Base-by-base conservation (phyloP, 1,139 yeast genomes). In the Suhomyces coccinellae region DNA sequence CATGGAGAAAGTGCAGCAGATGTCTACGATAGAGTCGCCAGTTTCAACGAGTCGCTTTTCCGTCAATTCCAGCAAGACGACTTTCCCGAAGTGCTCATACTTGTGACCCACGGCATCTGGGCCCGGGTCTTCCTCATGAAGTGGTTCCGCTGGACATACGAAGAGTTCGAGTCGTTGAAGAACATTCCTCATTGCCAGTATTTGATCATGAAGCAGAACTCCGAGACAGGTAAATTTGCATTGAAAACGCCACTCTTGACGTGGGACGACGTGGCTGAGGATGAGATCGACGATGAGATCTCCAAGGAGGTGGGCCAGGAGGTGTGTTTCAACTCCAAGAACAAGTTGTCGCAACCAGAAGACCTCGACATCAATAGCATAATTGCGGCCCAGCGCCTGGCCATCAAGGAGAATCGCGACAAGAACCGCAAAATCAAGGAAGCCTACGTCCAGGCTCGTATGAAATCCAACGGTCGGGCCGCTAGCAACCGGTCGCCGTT, bases 1-100 rank as follows among this genome's bases (percentile, higher is more conserved):
- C 83, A 87, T 58, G 97, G 97, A 4, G 97, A 90, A 62, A 85
- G 93, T 57, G 97, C 97, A 0, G 97, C 97, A 0, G 97, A 90
- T 63, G 97, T 90, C 3, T 90, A 83, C 65, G 97, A 90, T 62
- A 70, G 97, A 40, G 85, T 91, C 49, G 87, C 96, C 2, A 87
- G 95, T 31, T 90, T 90, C 63, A 89, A 89, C 61, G 97, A 89
- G 62, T 81, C 95, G 0, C 65, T 90, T 37, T 88, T 84, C 62
- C 73, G 97, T 35, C 95, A 87, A 59, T 90, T 90, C 59, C 80
- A 79, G 47, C 71, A 73, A 41, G 83, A 78, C 17, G 72, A 77
- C 55, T 86, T 85, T 62, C 91, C 95, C 10, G 74, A 77, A 41
- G 84, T 89, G 14, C 73, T 89, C 39, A 91, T 90, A 1, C 68